A percentile compares a stretch with the other conserved stretches of the same genome.
Conservation (phyloP, 805 yeast species). For the Saturnispora dispora region DNA sequence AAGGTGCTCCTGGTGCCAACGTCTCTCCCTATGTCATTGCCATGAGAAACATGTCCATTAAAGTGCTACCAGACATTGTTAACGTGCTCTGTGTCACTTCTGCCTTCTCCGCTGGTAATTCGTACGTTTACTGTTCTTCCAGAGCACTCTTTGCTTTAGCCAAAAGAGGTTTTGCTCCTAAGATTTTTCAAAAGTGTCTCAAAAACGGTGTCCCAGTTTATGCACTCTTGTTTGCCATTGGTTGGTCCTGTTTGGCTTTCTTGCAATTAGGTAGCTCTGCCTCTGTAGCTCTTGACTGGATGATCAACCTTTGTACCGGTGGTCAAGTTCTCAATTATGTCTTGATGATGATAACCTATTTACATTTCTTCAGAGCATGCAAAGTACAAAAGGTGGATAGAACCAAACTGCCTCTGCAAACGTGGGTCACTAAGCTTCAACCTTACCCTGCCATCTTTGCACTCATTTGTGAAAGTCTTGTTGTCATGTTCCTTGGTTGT, state of each 20-base stretch:
- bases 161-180: constrained; percentile 64
- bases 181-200: constrained; percentile 50
- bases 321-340: constrained; percentile 23
- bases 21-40: constrained; percentile 80
- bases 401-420: constrained; percentile 34
- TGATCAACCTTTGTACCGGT: constrained; percentile 26
- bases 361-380: constrained; percentile 57
- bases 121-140: constrained; percentile 66
- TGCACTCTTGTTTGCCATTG: constrained; percentile 27
- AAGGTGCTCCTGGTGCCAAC: constrained; percentile 65
- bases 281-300: constrained; percentile 24
- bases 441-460: constrained; percentile 25
- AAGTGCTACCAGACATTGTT: constrained; percentile 63
- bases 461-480: constrained; percentile 27
- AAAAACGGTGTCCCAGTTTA: constrained; percentile 47
- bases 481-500: constrained; percentile 32
- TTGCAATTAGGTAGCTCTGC: constrained; percentile 31
- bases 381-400: constrained; percentile 45
- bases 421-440: constrained; percentile 39
- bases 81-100: constrained; percentile 69
- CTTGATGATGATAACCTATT: constrained; percentile 39
- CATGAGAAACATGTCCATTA: constrained; percentile 60
- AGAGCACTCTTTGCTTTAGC: constrained; percentile 63
- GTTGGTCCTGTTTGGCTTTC: constrained; percentile 22
- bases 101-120: constrained; percentile 78